A percentile compares a stretch with the other conserved stretches of the same genome.
phyloP scores from a whole-genome alignment of 352 stramenopile species.

The Nothophytophthora sp. region DNA sequence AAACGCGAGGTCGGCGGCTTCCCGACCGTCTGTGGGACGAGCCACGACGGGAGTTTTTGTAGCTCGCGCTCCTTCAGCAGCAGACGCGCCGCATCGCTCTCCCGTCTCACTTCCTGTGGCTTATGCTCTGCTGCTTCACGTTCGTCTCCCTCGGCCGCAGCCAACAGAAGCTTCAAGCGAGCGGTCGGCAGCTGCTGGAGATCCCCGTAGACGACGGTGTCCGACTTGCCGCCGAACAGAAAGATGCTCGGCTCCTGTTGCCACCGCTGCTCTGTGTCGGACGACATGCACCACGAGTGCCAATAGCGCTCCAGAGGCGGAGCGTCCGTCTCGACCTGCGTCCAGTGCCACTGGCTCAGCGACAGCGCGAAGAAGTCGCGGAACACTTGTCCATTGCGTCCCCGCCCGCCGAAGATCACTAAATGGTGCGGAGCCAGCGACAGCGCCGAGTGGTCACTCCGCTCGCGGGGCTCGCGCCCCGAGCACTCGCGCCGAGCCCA shows the following conservation, averaged over 20 bases:
- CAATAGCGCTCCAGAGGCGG: constrained; percentile 42
- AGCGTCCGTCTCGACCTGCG: constrained; percentile 26
- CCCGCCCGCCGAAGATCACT: constrained; percentile 56
- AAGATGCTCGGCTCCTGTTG: constrained; percentile 38
- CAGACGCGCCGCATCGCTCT: constrained; percentile 9
- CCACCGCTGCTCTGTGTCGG: constrained; percentile 24
- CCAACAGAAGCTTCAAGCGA: constrained; percentile 14
- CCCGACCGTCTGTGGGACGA: constrained; percentile 42
- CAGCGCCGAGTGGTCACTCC: constrained; percentile 58
- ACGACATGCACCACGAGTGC: constrained; percentile 36
- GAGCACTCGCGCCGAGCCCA: constrained; percentile 49
- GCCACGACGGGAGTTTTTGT: constrained; percentile 29
- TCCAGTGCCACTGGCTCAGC: constrained; percentile 53
- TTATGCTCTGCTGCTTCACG: background rate
- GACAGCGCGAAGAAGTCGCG: constrained; percentile 54
- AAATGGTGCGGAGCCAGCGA: constrained; percentile 51
- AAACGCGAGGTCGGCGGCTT: constrained; percentile 52
- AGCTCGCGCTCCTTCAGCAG: constrained; percentile 13
- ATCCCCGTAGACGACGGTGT: constrained; percentile 50
- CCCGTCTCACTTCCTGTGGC: constrained; percentile 1
- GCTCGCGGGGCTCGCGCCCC: constrained; percentile 33
- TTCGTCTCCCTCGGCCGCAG: constrained; percentile 12
- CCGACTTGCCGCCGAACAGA: constrained; percentile 68
- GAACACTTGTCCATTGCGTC: constrained; percentile 52
- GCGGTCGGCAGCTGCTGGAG: constrained; percentile 37